Percentiles rank a stretch among this genome's conserved stretches.
Conservation (phyloP, 768 basidiomycete genomes). For the Hygrophorus russula region DNA sequence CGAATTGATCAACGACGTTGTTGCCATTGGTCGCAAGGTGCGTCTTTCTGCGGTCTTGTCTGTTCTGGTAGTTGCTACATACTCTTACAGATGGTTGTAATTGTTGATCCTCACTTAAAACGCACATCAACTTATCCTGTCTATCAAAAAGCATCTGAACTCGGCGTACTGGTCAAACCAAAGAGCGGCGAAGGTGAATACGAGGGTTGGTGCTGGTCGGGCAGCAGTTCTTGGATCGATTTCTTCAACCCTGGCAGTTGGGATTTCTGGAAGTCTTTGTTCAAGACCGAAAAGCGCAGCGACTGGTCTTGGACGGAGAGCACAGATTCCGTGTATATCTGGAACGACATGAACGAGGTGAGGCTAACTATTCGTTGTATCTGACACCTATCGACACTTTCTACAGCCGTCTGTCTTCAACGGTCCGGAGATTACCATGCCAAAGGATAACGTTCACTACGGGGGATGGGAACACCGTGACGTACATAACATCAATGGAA, state of each 20-base stretch:
- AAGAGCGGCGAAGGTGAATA: conserved; percentile 74
- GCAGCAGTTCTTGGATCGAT: conserved; percentile 93
- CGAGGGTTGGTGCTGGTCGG: conserved; percentile 99
- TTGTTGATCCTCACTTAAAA: conserved; percentile 95
- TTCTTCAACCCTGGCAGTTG: conserved; percentile 88
- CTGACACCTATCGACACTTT: too few species aligned
- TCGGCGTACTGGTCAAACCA: conserved; percentile 74
- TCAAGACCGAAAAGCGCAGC: conserved; percentile 46
- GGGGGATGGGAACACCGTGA: conserved; percentile 98
- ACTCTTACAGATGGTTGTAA: conserved; percentile 79
- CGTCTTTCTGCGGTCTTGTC: neutral
- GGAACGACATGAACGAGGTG: conserved; percentile 99
- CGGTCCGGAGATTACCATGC: conserved; percentile 86
- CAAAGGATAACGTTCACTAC: conserved; percentile 61
- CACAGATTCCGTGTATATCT: conserved; percentile 79
- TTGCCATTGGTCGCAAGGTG: conserved; percentile 78
- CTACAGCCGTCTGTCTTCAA: conserved; percentile 94
- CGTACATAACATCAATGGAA: conserved; percentile 94
- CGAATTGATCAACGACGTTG: conserved; percentile 86
- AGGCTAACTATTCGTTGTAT: conserved; percentile 7
- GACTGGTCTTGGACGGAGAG: conserved; percentile 75
- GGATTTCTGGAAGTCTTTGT: conserved; percentile 86
- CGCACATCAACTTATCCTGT: conserved; percentile 69
- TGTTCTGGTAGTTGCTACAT: conserved; percentile 5
- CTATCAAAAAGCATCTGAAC: conserved; percentile 75